Evolutionary conservation across 495 filamentous ascomycete species (phyloP).

Genomic region (Trichocladium uniseriatum): DNA sequence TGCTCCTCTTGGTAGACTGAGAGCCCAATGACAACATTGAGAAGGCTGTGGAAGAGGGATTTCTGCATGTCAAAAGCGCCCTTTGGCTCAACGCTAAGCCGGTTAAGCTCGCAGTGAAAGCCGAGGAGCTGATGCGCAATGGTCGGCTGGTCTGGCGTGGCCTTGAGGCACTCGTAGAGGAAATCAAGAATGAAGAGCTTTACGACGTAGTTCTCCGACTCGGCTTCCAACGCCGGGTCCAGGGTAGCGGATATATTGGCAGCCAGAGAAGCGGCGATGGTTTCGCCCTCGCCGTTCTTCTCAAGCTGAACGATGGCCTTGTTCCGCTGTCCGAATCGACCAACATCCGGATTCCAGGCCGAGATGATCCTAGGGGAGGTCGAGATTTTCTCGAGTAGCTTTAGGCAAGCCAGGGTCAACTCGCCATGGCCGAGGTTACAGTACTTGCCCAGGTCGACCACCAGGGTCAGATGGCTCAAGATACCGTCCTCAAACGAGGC

Average conservation of each 20-base stretch:
- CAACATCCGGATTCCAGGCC: conserved; percentile 42
- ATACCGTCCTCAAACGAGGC: conserved; percentile 87
- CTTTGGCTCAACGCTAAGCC: conserved; percentile 52
- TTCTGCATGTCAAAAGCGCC: conserved; percentile 55
- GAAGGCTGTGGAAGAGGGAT: conserved; percentile 76
- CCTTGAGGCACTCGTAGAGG: conserved; percentile 64
- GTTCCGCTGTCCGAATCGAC: conserved; percentile 52
- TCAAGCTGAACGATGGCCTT: conserved; percentile 74
- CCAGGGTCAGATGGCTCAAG: conserved; percentile 62
- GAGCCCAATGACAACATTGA: conserved; percentile 54
- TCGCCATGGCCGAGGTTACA: conserved; percentile 69
- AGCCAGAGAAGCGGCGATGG: conserved; percentile 57
- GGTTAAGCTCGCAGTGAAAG: conserved; percentile 60
- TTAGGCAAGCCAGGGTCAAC: conserved; percentile 66
- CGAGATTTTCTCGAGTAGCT: conserved; percentile 73
- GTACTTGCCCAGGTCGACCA: conserved; percentile 73
- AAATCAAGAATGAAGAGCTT: conserved; percentile 74
- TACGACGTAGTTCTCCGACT: conserved; percentile 59
- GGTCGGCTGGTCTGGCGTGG: conserved; percentile 60
- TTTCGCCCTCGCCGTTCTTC: conserved; percentile 56
- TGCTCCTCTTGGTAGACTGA: conserved; percentile 50
- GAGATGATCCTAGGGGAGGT: conserved; percentile 64
- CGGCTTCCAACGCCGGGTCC: conserved; percentile 54
- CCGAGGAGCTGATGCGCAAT: conserved; percentile 87
- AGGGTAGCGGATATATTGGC: conserved; percentile 51